These are phyloP conservation scores for Eragrostis nindensis DNA, from an alignment of 176 grass and related monocot genomes.

Conservation along the genomic window DNA sequence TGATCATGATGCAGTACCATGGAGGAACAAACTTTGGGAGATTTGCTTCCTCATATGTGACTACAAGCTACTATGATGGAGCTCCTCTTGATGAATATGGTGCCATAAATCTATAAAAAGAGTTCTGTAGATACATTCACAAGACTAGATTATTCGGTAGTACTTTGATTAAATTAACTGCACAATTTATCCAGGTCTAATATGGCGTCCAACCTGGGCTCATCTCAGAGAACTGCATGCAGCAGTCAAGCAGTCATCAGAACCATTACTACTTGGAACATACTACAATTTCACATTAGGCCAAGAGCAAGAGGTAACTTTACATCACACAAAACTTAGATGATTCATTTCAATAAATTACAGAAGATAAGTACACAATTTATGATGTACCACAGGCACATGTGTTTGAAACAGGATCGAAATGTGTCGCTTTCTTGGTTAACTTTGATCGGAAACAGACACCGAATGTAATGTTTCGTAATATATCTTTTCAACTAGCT, in stretches of 20 bases:
- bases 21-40: slow-evolving; percentile 97
- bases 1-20: slow-evolving; percentile 68
- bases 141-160: neutral
- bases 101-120: slow-evolving; percentile 25
- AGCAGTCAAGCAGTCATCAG: slow-evolving; percentile 59
- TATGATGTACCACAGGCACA: slow-evolving; percentile 67
- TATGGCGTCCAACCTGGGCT: slow-evolving; percentile 93
- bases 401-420: slow-evolving; percentile 70
- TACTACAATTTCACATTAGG: slow-evolving; percentile 70
- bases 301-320: slow-evolving; percentile 74
- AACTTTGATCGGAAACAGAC: slow-evolving; percentile 52
- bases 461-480: slow-evolving; percentile 50
- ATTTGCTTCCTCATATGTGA: slow-evolving; percentile 81
- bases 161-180: neutral
- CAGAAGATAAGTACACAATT: slow-evolving; percentile 23
- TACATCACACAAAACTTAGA: neutral
- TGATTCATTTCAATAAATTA: slow-evolving; percentile 14
- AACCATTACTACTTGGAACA: slow-evolving; percentile 67
- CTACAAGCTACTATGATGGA: slow-evolving; percentile 88
- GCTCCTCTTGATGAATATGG: slow-evolving; percentile 97
- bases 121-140: neutral
- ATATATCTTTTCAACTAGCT: slow-evolving; percentile 52
- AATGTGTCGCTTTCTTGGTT: slow-evolving; percentile 79
- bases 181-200: slow-evolving; percentile 54
- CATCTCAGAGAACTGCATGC: slow-evolving; percentile 89